Evolutionary conservation across 2,329 filamentous ascomycete species (phyloP), one percentile per base, ranked within the genome.

Genomic region (Cadophora sp.): DNA sequence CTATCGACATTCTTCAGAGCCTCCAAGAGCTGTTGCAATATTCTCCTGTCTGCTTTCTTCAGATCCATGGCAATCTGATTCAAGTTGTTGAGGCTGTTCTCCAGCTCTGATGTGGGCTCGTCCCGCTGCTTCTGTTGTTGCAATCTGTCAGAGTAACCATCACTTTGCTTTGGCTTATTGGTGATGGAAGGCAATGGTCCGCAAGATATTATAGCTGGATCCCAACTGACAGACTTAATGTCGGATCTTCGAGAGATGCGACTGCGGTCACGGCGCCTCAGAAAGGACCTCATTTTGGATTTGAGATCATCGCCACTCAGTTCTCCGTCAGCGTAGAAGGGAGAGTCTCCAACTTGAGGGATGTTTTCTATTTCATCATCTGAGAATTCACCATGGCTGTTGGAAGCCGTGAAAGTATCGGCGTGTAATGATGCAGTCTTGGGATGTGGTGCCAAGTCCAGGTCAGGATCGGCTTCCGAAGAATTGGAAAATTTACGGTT

Each of bases 211-310:
- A 73, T 70, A 30, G 71, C 70, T 20, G 72, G 72, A 60, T 74
- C 72, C 67, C 68, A 73, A 64, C 63, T 71, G 36, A 74, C 71
- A 36, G 71, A 72, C 58, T 72, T 73, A 33, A 66, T 60, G 22
- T 66, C 60, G 22, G 58, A 48, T 61, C 58, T 27, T 9, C 50
- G 59, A 62, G 33, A 48, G 2, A 13, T 18, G 22, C 53, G 51
- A 22, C 22, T 33, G 9, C 51, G 59, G 16, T 62, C 51, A 9
- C 48, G 43, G 24, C 55, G 39, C 33, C 41, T 66, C 16, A 72
- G 30, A 53, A 68, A 67, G 39, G 66, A 65, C 59, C 62, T 63
- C 27, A 68, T 62, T 41, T 39, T 66, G 7, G 66, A 68, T 48
- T 70, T 66, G 11, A 71, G 27, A 53, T 66, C 59, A 22, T 66